These are phyloP conservation scores for Pseudogymnoascus sp. DNA, from an alignment of 2,329 filamentous ascomycete genomes.

Conservation along the genomic window DNA sequence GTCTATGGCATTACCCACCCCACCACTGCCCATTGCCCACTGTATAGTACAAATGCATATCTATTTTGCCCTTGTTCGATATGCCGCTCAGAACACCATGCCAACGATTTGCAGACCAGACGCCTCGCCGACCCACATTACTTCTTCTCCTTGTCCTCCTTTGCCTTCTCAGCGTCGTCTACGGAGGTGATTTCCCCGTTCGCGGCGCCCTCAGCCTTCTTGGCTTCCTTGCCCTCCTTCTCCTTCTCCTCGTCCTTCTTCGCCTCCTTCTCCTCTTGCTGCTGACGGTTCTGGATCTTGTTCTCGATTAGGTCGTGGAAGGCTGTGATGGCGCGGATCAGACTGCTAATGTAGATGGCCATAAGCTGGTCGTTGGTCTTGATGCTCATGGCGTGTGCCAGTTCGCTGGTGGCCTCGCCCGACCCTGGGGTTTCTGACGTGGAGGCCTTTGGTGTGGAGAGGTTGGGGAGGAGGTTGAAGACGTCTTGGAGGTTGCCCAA, in stretches of 20 bases:
- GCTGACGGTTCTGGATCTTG: constrained; percentile 98
- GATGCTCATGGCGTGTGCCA: constrained; percentile 94
- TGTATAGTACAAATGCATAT: constrained; percentile 30
- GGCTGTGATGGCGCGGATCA: constrained; percentile 95
- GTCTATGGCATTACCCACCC: constrained; percentile 5
- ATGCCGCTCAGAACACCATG: constrained; percentile 22
- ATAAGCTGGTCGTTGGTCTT: constrained; percentile 99
- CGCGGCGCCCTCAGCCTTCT: constrained; percentile 45
- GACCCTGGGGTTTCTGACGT: constrained; percentile 45
- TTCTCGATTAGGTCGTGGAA: constrained; percentile 99
- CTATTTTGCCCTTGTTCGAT: constrained; percentile 18
- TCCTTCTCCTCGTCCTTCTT: constrained; percentile 58
- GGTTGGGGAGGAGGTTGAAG: constrained; percentile 95
- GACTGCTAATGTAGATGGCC: constrained; percentile 92
- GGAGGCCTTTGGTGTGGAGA: constrained; percentile 72
- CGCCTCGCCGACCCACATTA: constrained; percentile 24
- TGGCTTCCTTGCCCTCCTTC: constrained; percentile 62
- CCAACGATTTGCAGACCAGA: constrained; percentile 17
- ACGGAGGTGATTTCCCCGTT: constrained; percentile 43
- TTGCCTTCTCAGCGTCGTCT: constrained; percentile 43
- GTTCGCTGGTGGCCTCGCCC: constrained; percentile 60
- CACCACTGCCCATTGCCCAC: background rate
- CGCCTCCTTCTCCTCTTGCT: constrained; percentile 88
- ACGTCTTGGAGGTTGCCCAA: constrained; percentile 98
- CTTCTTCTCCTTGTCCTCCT: constrained; percentile 49